These are phyloP conservation scores for Boletus mariae DNA, from an alignment of 1,284 basidiomycete genomes.

Conservation along the genomic window DNA sequence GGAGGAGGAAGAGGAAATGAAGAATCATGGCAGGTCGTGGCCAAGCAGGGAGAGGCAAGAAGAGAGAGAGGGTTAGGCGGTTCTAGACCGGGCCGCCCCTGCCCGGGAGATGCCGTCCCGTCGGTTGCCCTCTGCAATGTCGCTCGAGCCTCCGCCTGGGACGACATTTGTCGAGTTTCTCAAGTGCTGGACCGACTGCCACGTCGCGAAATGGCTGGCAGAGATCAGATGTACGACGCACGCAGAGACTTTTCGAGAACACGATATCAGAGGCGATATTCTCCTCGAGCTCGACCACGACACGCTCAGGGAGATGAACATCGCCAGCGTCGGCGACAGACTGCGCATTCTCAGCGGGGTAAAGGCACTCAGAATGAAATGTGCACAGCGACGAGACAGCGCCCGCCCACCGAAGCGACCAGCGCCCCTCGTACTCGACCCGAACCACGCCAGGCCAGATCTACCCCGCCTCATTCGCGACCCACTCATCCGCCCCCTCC, in stretches of 20 bases:
- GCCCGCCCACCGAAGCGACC: conserved; percentile 40
- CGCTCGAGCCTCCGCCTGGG: conserved; percentile 56
- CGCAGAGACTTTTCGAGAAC: conserved; percentile 66
- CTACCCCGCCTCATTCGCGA: conserved; percentile 67
- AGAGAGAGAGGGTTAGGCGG: neutral
- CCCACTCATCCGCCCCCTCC: conserved; percentile 45
- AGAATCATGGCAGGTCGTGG: conserved; percentile 16
- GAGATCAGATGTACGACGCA: conserved; percentile 74
- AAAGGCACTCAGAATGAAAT: conserved; percentile 63
- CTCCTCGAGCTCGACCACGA: conserved; percentile 85
- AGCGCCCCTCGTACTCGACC: conserved; percentile 61
- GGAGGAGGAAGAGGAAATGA: conserved; percentile 14
- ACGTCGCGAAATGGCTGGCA: conserved; percentile 68
- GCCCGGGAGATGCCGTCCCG: neutral
- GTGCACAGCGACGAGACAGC: no score
- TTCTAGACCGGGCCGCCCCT: conserved; percentile 8
- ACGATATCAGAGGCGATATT: conserved; percentile 88
- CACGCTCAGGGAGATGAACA: conserved; percentile 85
- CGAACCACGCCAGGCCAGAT: conserved; percentile 46
- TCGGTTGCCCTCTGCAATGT: neutral
- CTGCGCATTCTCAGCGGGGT: conserved; percentile 83
- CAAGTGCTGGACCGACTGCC: conserved; percentile 63
- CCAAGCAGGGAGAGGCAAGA: neutral
- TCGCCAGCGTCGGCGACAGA: conserved; percentile 84
- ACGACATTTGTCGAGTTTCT: conserved; percentile 60